These are phyloP conservation scores for Sugiyamaella smithiae DNA, from an alignment of 805 yeast species.

Conservation along the genomic window DNA sequence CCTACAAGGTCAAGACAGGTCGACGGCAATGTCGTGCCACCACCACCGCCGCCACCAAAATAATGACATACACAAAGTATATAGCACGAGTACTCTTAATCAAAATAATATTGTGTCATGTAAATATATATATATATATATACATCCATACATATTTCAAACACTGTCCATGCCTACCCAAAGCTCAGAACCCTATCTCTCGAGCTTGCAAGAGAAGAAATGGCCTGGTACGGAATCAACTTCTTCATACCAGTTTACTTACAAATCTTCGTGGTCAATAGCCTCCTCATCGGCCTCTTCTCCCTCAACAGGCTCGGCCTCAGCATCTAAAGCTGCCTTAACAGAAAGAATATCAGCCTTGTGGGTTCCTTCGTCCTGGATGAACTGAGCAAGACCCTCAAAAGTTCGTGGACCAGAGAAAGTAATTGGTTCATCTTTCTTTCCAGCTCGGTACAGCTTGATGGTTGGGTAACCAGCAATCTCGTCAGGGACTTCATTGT, in stretches of 20 bases:
- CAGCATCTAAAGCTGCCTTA: constrained; percentile 28
- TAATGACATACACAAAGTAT: too few species aligned
- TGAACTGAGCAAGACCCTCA: constrained; percentile 65
- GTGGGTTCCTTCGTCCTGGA: constrained; percentile 64
- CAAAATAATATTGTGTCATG: not conserved
- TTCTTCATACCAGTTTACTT: too few species aligned
- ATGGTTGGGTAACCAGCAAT: constrained; percentile 92
- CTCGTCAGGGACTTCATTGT: constrained; percentile 80
- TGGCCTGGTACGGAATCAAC: too few species aligned
- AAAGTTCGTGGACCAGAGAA: constrained; percentile 72
- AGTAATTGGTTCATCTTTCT: constrained; percentile 59
- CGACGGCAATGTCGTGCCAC: constrained; percentile 22
- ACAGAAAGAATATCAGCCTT: constrained; percentile 54
- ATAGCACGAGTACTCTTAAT: constrained; percentile 1
- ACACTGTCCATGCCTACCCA: too few species aligned
- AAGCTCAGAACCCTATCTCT: too few species aligned
- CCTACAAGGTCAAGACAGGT: constrained; percentile 3
- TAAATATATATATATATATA: too few species aligned
- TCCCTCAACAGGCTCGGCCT: constrained; percentile 11
- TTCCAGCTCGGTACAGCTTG: constrained; percentile 84
- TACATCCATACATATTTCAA: too few species aligned
- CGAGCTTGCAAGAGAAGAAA: too few species aligned
- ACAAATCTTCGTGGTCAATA: constrained; percentile 16
- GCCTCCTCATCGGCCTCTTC: constrained; percentile 22
- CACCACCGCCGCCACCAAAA: constrained; percentile 27